Conservation (phyloP, 2,329 filamentous ascomycete genomes). For the Fusarium oligoseptatum region DNA sequence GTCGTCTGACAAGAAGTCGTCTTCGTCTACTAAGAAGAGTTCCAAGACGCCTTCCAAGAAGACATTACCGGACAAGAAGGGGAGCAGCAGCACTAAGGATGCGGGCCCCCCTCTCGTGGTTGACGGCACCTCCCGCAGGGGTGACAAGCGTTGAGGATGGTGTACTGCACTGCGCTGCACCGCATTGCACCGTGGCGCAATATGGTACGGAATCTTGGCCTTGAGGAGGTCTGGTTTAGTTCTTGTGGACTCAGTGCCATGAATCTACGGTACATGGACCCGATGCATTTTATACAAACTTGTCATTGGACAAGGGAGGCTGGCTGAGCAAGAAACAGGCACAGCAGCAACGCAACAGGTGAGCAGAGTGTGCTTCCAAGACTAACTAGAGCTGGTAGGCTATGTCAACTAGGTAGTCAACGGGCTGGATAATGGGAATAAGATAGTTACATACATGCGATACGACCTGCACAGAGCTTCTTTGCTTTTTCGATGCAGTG, state of each 20-base stretch:
- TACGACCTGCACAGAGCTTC: neutral
- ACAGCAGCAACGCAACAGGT: neutral
- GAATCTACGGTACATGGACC: neutral
- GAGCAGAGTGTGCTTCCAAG: constrained; percentile 9
- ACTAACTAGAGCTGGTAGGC: constrained; percentile 10
- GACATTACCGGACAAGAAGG: constrained; percentile 12
- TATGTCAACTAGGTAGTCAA: constrained; percentile 1
- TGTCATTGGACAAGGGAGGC: neutral
- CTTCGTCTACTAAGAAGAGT: constrained; percentile 27
- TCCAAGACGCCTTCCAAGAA: constrained; percentile 28
- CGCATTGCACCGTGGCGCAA: neutral
- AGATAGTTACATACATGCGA: neutral
- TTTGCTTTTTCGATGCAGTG: neutral
- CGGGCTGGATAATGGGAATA: neutral
- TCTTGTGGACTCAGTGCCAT: neutral
- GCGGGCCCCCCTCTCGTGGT: constrained; percentile 29
- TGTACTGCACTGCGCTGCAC: neutral
- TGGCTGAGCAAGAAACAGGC: neutral
- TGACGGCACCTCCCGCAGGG: constrained; percentile 34
- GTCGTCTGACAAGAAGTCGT: constrained; percentile 16
- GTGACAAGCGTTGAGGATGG: constrained; percentile 10
- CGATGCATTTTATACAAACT: neutral
- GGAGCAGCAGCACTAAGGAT: constrained; percentile 14
- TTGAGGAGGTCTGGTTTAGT: neutral
- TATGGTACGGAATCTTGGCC: neutral